Base-by-base conservation (phyloP, 2,329 filamentous ascomycete species). In the Fusarium musae region DNA sequence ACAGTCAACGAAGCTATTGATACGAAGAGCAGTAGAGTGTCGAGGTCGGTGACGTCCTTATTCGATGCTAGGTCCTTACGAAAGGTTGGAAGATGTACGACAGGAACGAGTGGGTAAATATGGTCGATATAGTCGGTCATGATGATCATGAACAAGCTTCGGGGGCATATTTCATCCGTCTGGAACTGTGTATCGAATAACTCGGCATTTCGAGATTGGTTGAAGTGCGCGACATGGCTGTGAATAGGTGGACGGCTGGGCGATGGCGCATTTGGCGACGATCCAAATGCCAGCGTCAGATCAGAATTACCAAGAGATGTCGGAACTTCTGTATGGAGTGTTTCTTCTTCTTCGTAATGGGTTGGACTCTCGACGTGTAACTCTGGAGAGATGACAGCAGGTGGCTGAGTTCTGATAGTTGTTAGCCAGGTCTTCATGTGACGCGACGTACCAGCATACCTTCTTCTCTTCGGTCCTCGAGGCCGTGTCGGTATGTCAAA, bases 311-410 rank as follows among this genome's bases (percentile, higher is more conserved):
- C 23, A 0, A 54, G 9, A 3, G 47, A 11, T 5, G 47, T 30
- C 0, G 15, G 5, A 0, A 36, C 36, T 12, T 56, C 17, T 6
- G n/a, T 0, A 16, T 9, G 26, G 2, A 19, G 4, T 1, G n/a
- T 34, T 0, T 60, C 47, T 1, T 34, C 47, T 12, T 26, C 28
- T 1, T 60, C 46, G 4, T 56, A 56, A 0, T n/a, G 47, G 2
- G 17, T 34, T 3, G 59, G 59, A 6, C 59, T 62, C 11, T 62
- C 40, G 17, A 62, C 59, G 5, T 62, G 52, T 23, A 62, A 10
- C 7, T 62, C 59, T 17, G 59, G 59, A 28, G 59, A 62, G 2
- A 59, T 47, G 1, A 23, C 59, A 4, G 26, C 21, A 1, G 34
- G 12, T 7, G n/a, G 34, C 15, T 62, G 59, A 13, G 59, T 62